Evolutionary conservation across 75 land plant genomes (phyloP).

Genomic region (Pinus tabuliformis): DNA sequence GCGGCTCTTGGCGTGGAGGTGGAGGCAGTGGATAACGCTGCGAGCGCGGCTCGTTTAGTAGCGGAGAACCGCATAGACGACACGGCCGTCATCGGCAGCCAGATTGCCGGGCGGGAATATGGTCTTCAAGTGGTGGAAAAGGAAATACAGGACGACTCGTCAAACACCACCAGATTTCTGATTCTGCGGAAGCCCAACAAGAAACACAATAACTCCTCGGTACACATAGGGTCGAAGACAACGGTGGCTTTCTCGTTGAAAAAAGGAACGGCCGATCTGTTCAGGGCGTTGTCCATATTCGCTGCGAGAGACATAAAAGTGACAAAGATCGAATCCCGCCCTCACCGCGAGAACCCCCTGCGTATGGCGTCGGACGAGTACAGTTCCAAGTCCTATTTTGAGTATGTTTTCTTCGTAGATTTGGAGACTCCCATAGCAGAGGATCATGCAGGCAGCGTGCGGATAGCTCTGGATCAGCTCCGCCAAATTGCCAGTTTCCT

Average conservation of each 20-base stretch:
- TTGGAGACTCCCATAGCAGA: constrained; percentile 55
- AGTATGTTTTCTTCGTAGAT: constrained; percentile 43
- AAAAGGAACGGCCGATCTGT: constrained; percentile 20
- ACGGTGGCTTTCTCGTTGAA: constrained; percentile 25
- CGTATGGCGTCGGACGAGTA: constrained; percentile 2
- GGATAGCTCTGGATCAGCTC: background rate
- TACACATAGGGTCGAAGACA: constrained; percentile 11
- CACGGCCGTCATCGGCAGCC: constrained; percentile 34
- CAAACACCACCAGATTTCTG: constrained; percentile 29
- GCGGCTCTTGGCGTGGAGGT: background rate
- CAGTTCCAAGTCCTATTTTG: constrained; percentile 34
- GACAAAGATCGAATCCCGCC: too few species aligned
- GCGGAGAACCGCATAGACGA: constrained; percentile 18
- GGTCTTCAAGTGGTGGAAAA: constrained; percentile 18
- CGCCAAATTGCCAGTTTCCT: constrained; percentile 15
- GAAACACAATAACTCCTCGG: too few species aligned
- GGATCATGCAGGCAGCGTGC: constrained; percentile 10
- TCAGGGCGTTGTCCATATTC: constrained; percentile 20
- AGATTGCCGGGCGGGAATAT: constrained; percentile 22
- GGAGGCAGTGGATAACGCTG: constrained; percentile 13
- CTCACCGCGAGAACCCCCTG: too few species aligned
- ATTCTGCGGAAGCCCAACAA: background rate
- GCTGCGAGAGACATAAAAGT: constrained; percentile 12
- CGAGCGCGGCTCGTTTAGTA: constrained; percentile 13
- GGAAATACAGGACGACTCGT: constrained; percentile 20